phyloP scores from a whole-genome alignment of 1,284 basidiomycete species.

The Porodaedalea pini region DNA sequence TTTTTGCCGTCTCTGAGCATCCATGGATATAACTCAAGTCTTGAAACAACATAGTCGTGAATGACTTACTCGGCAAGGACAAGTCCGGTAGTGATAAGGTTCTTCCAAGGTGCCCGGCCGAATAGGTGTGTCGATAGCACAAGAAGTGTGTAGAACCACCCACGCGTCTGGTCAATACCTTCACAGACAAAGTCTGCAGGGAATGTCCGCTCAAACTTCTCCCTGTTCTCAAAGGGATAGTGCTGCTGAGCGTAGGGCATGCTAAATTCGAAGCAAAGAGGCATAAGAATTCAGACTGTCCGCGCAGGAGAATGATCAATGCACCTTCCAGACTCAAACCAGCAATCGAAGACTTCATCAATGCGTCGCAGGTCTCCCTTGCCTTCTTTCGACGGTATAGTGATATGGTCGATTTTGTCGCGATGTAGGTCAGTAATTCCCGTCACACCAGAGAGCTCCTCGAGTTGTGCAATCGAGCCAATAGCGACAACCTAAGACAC shows the following conservation, averaged over 20 bases:
- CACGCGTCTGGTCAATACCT: conserved; percentile 93
- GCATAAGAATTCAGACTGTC: background rate
- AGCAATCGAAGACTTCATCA: conserved; percentile 99
- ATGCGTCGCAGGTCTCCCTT: conserved; percentile 87
- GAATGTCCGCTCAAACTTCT: conserved; percentile 79
- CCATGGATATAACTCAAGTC: background rate
- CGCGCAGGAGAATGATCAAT: conserved; percentile 21
- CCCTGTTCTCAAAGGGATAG: conserved; percentile 98
- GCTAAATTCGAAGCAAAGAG: conserved; percentile 39
- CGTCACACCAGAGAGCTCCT: conserved; percentile 80
- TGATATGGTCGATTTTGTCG: conserved; percentile 94
- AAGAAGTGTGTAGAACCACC: conserved; percentile 99
- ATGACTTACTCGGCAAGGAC: conserved; percentile 83
- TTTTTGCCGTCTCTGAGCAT: conserved; percentile 88
- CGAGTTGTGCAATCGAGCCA: conserved; percentile 86
- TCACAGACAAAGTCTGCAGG: conserved; percentile 99
- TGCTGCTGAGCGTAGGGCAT: conserved; percentile 99
- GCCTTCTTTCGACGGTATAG: conserved; percentile 89
- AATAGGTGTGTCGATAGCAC: conserved; percentile 96
- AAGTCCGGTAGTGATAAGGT: conserved; percentile 94
- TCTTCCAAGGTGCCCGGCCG: conserved; percentile 95
- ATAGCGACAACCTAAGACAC: conserved; percentile 73
- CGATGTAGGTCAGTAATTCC: conserved; percentile 93
- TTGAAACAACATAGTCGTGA: background rate
- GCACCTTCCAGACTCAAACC: conserved; percentile 99